Base-by-base conservation (phyloP, 2,329 filamentous ascomycete genomes). In the Leptographium galeiforme region DNA sequence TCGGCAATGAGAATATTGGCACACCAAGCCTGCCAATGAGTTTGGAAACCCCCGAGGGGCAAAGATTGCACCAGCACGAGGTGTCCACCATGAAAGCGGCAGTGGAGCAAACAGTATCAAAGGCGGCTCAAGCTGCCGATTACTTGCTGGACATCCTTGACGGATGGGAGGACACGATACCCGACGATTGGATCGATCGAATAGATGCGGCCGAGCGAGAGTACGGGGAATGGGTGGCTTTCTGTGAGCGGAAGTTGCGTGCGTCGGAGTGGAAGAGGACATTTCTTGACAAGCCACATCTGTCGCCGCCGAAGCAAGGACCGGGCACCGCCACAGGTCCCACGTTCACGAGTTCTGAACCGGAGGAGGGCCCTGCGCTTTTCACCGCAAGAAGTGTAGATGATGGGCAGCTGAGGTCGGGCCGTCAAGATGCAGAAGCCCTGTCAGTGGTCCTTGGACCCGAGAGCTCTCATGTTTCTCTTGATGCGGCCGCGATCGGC, bases 81-180 rank as follows among this genome's bases (percentile, higher is more conserved):
- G 78, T 79, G 54, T 69, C 74, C 4, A 67, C 78, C n/a, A 82
- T 85, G 64, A 81, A 79, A 57, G 64, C 67, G 2, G 73, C 81
- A 10, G 71, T 97, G 36, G 81, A 85, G 54, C 33, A 77, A 36
- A 86, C 85, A 59, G 81, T 96, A 38, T 73, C 78, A 14, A 75
- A 75, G 39, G 76, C 89, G 0, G 91, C 88, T 0, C 77, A 77
- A 48, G 77, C 82, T 41, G 74, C 97, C 57, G 93, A 98, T 65
- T 79, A 76, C 50, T 89, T 96, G 78, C 76, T 98, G 14, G 90
- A 98, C 67, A 77, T 80, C 36, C 74, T 97, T 2, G 93, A 97
- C 66, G 90, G 89, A 2, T 76, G 82, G 53, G 76, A 85, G 45
- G 93, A 98, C 62, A 88, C 85, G 0, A 71, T 98, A 11, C 93